Evolutionary conservation across 352 stramenopile species (phyloP).

Genomic region (Phytopythium boreale): DNA sequence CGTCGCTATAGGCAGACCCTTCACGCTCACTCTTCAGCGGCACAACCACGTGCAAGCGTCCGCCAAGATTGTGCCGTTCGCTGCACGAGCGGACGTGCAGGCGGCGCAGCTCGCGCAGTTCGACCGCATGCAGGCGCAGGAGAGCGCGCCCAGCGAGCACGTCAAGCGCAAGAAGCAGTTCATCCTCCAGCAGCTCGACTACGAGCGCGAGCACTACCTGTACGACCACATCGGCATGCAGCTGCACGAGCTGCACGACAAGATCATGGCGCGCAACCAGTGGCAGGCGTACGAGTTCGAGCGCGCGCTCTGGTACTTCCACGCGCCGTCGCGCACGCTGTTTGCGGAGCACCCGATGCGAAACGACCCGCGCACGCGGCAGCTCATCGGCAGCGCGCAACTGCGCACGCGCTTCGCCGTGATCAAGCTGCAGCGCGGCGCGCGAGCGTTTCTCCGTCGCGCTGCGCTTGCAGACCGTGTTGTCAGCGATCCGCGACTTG

Average conservation of each 20-base stretch:
- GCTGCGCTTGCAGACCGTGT: constrained; percentile 8
- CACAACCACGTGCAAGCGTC: constrained; percentile 46
- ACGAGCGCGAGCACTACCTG: constrained; percentile 49
- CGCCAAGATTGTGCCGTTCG: constrained; percentile 61
- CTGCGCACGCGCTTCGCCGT: constrained; percentile 36
- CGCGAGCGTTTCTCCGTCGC: constrained; percentile 12
- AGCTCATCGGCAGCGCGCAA: constrained; percentile 42
- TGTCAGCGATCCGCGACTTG: constrained; percentile 13
- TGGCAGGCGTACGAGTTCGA: constrained; percentile 69
- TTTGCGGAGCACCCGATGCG: constrained; percentile 61
- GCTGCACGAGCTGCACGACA: constrained; percentile 39
- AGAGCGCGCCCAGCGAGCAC: constrained; percentile 20
- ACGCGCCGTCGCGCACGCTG: constrained; percentile 28
- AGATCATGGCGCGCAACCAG: constrained; percentile 44
- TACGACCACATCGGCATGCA: constrained; percentile 34
- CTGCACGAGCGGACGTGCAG: constrained; percentile 48
- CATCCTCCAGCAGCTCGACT: constrained; percentile 58
- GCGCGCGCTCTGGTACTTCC: constrained; percentile 61
- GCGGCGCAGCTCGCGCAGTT: constrained; percentile 41
- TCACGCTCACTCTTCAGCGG: constrained; percentile 51
- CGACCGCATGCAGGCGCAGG: constrained; percentile 33
- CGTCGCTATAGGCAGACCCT: constrained; percentile 37
- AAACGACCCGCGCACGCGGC: constrained; percentile 31
- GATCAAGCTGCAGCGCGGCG: constrained; percentile 30
- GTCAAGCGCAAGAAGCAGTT: constrained; percentile 57